Conservation (phyloP, 306 rosid genomes). For the Lathyrus tuberosus region DNA sequence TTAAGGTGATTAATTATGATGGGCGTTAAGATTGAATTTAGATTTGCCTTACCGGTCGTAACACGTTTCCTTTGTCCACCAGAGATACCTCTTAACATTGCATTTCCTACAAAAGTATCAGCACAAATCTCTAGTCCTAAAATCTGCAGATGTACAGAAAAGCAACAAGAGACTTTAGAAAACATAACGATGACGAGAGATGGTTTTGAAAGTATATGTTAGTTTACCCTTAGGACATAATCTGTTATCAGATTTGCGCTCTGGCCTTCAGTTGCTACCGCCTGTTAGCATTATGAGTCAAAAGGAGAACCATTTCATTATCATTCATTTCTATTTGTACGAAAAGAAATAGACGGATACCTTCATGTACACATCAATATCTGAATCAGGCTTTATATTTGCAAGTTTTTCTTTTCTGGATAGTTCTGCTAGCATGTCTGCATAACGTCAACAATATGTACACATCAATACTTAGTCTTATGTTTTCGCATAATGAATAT, state of each 20-base stretch:
- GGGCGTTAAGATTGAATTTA: not conserved
- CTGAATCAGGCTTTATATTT: constrained; percentile 65
- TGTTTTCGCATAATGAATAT: too few relatives aligned
- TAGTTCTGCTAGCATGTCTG: constrained; percentile 68
- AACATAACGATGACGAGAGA: not conserved
- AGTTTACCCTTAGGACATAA: constrained; percentile 61
- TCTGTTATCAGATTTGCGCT: constrained; percentile 62
- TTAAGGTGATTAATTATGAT: not conserved
- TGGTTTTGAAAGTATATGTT: not conserved
- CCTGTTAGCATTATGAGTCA: constrained; percentile 46
- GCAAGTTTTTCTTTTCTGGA: constrained; percentile 67
- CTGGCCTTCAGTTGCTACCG: constrained; percentile 67
- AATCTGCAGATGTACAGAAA: constrained; percentile 34
- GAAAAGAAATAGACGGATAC: constrained; percentile 33
- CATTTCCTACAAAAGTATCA: constrained; percentile 59
- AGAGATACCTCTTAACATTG: constrained; percentile 53
- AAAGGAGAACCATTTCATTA: constrained; percentile 5
- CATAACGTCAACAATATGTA: not conserved
- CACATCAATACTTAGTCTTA: too few relatives aligned
- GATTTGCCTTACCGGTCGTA: constrained; percentile 49
- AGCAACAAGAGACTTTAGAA: too few relatives aligned
- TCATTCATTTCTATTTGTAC: not conserved
- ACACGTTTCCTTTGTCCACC: constrained; percentile 67
- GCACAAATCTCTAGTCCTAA: constrained; percentile 59
- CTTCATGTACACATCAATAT: constrained; percentile 74